These are phyloP conservation scores for Usnea hakonensis DNA, from an alignment of 495 filamentous ascomycete genomes.

Conservation along the genomic window DNA sequence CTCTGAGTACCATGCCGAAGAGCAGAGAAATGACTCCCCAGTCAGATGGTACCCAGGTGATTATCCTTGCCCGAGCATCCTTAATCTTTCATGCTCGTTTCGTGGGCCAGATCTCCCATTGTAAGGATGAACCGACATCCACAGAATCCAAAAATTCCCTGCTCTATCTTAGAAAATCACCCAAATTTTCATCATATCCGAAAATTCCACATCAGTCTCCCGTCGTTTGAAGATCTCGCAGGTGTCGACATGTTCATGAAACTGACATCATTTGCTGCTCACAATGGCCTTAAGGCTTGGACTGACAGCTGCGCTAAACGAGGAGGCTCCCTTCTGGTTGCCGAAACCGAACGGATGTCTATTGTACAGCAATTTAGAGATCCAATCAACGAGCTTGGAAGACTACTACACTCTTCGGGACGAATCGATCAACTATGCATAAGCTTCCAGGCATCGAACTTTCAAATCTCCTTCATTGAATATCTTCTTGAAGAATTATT, in stretches of 20 bases:
- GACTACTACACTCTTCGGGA: conserved; percentile 7
- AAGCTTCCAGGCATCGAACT: background rate
- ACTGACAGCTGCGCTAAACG: conserved; percentile 2
- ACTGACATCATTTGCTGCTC: conserved; percentile 11
- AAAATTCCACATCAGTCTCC: conserved; percentile 13
- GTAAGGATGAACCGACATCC: conserved; percentile 4
- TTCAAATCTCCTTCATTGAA: conserved; percentile 5
- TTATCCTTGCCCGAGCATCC: conserved; percentile 4
- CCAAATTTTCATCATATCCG: conserved; percentile 14
- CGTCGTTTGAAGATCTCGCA: conserved; percentile 5
- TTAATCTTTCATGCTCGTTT: conserved; percentile 20
- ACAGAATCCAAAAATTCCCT: conserved; percentile 8
- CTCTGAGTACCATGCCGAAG: conserved; percentile 7
- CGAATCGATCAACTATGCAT: conserved; percentile 8
- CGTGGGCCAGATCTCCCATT: conserved; percentile 1
- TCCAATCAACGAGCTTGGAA: conserved; percentile 17
- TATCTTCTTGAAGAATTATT: conserved; percentile 15
- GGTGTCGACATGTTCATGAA: conserved; percentile 16
- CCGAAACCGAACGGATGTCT: conserved; percentile 14
- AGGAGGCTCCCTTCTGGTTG: background rate
- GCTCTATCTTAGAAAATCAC: conserved; percentile 8
- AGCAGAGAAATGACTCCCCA: conserved; percentile 1
- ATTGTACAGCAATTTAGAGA: conserved; percentile 11
- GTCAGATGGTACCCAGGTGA: conserved; percentile 11
- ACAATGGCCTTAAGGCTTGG: conserved; percentile 16